Evolutionary conservation across 257 asterid genomes (phyloP), one percentile per base, ranked within the genome.

Genomic region (Fraxinus excelsior): DNA sequence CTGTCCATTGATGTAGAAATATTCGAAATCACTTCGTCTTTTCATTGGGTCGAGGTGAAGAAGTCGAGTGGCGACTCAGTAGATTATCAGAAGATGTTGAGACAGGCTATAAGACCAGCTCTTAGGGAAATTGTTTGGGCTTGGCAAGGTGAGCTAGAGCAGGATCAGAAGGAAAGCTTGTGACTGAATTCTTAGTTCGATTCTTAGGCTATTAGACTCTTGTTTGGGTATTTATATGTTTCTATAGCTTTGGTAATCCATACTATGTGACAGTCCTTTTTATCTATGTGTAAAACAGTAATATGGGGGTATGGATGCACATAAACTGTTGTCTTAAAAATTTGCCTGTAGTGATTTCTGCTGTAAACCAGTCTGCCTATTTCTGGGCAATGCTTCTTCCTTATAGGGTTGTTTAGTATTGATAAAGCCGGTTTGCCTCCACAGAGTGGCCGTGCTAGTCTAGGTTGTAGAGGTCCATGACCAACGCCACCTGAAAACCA

Each of bases 1-100:
- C 67, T 79, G 74, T 79, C 82, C 37, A 79, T 79, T 51, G 78
- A 79, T 46, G 69, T 78, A 1, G 78, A 79, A 72, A 79, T 79
- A 34, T 79, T 79, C 51, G 77, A 79, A 73, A 35, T 79, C 73
- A 72, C 74, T 67, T 73, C 78, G 26, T 10, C 40, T 7, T 32
- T 79, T 73, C 68, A 79, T 73, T 34, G 73, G 62, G 70, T 78
- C 28, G 81, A 78, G 81, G 44, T 78, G n/a, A 78, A 78, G 65
- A 78, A 78, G 62, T 78, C 78, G 12, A 51, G 25, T 34, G 82
- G 82, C 6, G 74, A 79, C 53, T 64, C 70, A 4, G 0, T 79
- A 13, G 78, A 79, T 29, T 79, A 65, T n/a, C 78, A 79, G 67
- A 65, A 66, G 67, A 69, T 72, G 35, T 28, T 79, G 40, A 67